Base-by-base conservation (phyloP, 2,329 filamentous ascomycete species). In the Sarocladium oryzae region DNA sequence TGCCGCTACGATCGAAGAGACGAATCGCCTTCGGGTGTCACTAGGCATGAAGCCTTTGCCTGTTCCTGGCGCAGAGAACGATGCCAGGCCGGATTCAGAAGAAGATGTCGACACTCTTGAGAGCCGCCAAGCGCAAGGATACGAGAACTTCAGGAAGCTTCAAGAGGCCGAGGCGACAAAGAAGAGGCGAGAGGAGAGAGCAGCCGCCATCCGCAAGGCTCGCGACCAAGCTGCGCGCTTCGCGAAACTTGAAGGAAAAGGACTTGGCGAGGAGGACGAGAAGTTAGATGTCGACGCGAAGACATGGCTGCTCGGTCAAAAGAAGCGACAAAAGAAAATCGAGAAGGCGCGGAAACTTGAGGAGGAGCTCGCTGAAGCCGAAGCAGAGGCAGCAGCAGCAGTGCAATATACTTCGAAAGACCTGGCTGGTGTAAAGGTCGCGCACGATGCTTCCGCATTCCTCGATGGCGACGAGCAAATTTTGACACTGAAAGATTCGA, bases 261-360 rank as follows among this genome's bases (percentile, higher is more conserved):
- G 91, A 1, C 72, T 99, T 2, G 93, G 88, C 45, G 93, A 97
- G 32, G 74, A 72, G 0, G 85, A 84, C 40, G 82, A 80, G 2
- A 80, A 74, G 5, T 79, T 72, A 2, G 83, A 85, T 11, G 59
- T 87, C 23, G 89, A 95, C 65, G 88, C 92, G 13, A 88, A 88
- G 65, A 77, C 87, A 1, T 99, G 93, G 93, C 68, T 99, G 54
- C 81, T 86, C 59, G 85, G 85, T 54, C 86, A 92, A 66, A 97
- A 95, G 77, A 97, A 95, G 74, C 79, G 91, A 49, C 89, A 95
- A 67, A 95, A 90, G 77, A 88, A 91, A 69, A 91, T 97, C 35
- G 86, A 85, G 41, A 85, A 88, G 60, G 83, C 85, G 26, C 80
- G 86, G 57, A 82, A 82, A 63, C 63, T 75, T 50, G 88, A 89